These are phyloP conservation scores for Euphorbia lathyris DNA, from an alignment of 345 rosid genomes.

Conservation along the genomic window DNA sequence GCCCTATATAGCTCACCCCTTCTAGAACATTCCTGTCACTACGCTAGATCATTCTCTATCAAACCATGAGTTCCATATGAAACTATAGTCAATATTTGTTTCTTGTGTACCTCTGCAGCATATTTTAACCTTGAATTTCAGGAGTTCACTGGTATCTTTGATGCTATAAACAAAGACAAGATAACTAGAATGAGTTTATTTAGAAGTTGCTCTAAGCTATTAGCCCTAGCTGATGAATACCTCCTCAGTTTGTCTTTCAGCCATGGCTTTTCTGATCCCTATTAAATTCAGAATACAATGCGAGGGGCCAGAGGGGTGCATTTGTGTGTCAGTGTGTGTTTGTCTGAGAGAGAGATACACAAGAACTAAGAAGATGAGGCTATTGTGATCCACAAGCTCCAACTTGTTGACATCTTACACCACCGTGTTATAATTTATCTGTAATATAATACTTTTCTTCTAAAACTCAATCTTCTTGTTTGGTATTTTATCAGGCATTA, in stretches of 20 bases:
- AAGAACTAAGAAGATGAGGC: not conserved
- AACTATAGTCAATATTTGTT: not conserved
- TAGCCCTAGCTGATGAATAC: not conserved
- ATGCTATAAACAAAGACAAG: slow-evolving; percentile 1
- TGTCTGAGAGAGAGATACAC: not conserved
- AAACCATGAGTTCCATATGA: not conserved
- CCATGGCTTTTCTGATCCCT: not conserved
- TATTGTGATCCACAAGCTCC: not conserved
- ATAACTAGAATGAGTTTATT: not conserved
- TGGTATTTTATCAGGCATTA: not conserved
- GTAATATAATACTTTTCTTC: not conserved
- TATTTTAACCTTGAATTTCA: not conserved
- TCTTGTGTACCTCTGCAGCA: not conserved
- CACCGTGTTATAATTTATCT: not conserved
- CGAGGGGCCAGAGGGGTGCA: not conserved
- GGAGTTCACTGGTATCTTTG: not conserved
- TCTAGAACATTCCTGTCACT: too few species aligned
- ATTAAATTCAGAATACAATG: not conserved
- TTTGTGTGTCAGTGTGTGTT: not conserved
- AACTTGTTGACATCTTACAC: not conserved
- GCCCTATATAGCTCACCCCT: too few species aligned
- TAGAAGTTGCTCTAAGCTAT: not conserved
- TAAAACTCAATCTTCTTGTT: not conserved
- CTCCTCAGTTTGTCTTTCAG: not conserved
- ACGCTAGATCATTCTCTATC: too few species aligned